Evolutionary conservation across 352 stramenopile species (phyloP), one percentile per base, ranked within the genome.

Genomic region (Globisporangium echinulatum): DNA sequence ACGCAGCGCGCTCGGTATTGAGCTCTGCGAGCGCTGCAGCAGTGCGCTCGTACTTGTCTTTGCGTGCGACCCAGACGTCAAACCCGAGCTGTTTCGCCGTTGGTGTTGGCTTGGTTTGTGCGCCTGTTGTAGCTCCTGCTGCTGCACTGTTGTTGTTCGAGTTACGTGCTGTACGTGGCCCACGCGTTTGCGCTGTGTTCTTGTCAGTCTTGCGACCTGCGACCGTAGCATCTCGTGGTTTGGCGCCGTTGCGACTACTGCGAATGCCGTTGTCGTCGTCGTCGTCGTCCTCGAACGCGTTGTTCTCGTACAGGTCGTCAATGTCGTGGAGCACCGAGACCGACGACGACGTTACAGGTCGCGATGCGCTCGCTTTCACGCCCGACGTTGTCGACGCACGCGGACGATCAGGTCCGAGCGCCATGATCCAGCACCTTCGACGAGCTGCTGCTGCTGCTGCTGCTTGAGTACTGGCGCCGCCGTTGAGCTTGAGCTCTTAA

Each of bases 41-140:
- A 52, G 86, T 87, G 33, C 82, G 79, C 64, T 94, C 85, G 56
- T 92, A 94, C 60, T 92, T 92, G 69, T 96, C 87, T 58, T 96
- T 94, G 37, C 82, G 79, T 7, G 75, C 75, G 11, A 96, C 83
- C 85, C 85, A 96, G 10, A 88, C 73, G 40, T 92, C 73, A 56
- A 96, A 94, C 33, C 92, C 72, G 51, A 92, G 69, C 38, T 63
- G 58, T 36, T 71, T 71, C 17, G 25, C 13, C 37, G 17, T 53
- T 9, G 37, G 10, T 46, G 43, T 58, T 15, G 49, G 42, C 4
- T 7, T 15, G 36, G 25, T 58, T 62, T 55, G 10, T 3, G 14
- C 6, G 14, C 54, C 67, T 14, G 44, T 44, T 5, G 38, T 38
- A 5, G 52, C 4, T 15, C 7, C n/a, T 52, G 49, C 39, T 52